phyloP scores from a whole-genome alignment of 306 rosid species.

The Prunus armeniaca region DNA sequence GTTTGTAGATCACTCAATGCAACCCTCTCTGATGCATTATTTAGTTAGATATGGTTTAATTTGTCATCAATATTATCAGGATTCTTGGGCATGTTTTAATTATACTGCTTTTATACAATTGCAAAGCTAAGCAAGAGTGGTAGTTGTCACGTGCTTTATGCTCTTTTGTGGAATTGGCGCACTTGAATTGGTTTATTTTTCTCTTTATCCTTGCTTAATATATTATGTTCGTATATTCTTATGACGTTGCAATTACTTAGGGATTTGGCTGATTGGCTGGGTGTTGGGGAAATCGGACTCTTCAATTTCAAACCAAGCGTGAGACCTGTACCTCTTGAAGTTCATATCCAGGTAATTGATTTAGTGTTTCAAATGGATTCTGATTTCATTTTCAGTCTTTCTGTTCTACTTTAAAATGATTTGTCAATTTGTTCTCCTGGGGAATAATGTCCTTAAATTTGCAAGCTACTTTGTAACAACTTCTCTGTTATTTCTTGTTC shows the following conservation, averaged over 20 bases:
- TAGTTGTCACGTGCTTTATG: neutral
- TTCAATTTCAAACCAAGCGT: slow-evolving; percentile 99
- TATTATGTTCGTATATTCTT: slow-evolving; percentile 5
- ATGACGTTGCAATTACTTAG: slow-evolving; percentile 37
- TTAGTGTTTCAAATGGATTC: slow-evolving; percentile 17
- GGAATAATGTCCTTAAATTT: neutral
- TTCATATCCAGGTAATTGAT: slow-evolving; percentile 90
- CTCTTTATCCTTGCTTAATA: neutral
- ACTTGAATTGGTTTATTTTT: neutral
- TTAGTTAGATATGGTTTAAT: neutral
- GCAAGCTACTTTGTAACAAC: neutral
- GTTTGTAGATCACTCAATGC: neutral
- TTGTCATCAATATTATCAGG: neutral
- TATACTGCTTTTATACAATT: neutral
- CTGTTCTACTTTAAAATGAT: neutral
- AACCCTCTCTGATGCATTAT: neutral
- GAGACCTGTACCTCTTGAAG: slow-evolving; percentile 96
- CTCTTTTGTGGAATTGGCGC: neutral
- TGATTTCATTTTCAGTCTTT: neutral
- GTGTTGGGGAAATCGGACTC: slow-evolving; percentile 89
- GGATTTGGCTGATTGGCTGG: slow-evolving; percentile 97
- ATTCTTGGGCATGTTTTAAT: neutral
- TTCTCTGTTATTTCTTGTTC: slow-evolving; percentile 1
- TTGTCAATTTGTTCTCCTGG: neutral
- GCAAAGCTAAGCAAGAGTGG: neutral